Base-by-base conservation (phyloP, 2,329 filamentous ascomycete genomes). In the Diaporthe ilicicola region DNA sequence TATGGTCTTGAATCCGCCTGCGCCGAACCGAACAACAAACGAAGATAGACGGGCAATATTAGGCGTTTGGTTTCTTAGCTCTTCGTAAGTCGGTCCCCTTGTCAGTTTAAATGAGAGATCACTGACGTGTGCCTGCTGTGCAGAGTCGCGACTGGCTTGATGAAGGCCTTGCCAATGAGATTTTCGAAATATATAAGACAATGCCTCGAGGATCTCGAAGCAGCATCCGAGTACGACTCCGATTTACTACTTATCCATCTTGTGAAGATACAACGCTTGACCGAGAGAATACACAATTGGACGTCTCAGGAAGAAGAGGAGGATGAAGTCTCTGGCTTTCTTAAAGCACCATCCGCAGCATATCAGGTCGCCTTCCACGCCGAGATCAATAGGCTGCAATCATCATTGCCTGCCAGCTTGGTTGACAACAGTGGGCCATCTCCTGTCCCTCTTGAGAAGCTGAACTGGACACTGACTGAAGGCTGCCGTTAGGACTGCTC, bases 41-140 rank as follows among this genome's bases (percentile, higher is more conserved):
- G 87, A 89, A 48, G 87, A 89, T 72, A 81, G 84, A 12, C 81
- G 88, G n/a, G 81, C 84, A 0, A 79, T 89, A 0, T 79, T 88
- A 0, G 88, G 86, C 0, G 84, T 86, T 1, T 90, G 87, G 84
- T 89, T 88, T 71, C 72, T 89, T 37, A 84, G 81, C 17, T 88
- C 86, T 12, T 82, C 83, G 87, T 89, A 79, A 75, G 85, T 78
- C 1, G n/a, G 15, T 10, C 8, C n/a, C 34, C 39, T 7, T 13
- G 4, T 3, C 15, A 59, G 10, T 8, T 34, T 15, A 32, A 44
- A 10, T 32, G 10, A 2, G 7, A 51, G 13, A 1, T 13, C 0
- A 46, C n/a, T 22, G 55, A 74, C 55, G 68, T 37, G 24, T 17
- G 34, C 72, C 39, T 77, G 69, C n/a, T 7, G 24, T 9, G 2